Evolutionary conservation across 2,329 filamentous ascomycete genomes (phyloP), one percentile per base, ranked within the genome.

Genomic region (Colletotrichum sp.): DNA sequence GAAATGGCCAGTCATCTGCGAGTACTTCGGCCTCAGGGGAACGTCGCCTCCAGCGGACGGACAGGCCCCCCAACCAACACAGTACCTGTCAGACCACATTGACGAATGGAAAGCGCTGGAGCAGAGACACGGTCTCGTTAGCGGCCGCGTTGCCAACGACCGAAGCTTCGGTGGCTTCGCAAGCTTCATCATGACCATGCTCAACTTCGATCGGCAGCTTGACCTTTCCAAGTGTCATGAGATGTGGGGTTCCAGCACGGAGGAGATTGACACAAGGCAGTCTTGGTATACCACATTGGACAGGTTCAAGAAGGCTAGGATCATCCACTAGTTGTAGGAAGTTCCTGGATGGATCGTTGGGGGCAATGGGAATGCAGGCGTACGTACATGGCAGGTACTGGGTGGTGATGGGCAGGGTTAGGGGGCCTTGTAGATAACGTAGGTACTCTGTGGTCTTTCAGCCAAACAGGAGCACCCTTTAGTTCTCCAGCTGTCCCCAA

Each of bases 1-100:
- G 13, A 87, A 87, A 78, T 88, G 87, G 87, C 85, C 86, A 4
- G 78, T 86, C 8, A 84, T 88, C 60, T 87, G 85, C 78, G 82
- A 85, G 8, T 88, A 87, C 77, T 88, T 88, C 80, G 85, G 85
- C 4, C 79, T 88, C 52, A 85, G 85, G 77, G 87, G 86, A 2
- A 84, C 84, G 9, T 76, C 78, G 4, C 82, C 83, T 8, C 81
- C 81, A 9, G 48, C 74, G 5, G 80, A 79, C 4, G 80, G 80
- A 61, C 9, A 30, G 28, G 58, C 58, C 10, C 28, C 58, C 9
- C 58, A 61, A 34, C 58, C 83, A 5, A 79, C 78, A 3, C 78
- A 79, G 65, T 82, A 81, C 74, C 79, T 83, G 28, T 78, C 79
- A 4, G 80, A 85, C n/a, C 80, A 83, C 71, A 77, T 80, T 32